phyloP scores from a whole-genome alignment of 352 stramenopile species.

The Phytopythium oedochilum region DNA sequence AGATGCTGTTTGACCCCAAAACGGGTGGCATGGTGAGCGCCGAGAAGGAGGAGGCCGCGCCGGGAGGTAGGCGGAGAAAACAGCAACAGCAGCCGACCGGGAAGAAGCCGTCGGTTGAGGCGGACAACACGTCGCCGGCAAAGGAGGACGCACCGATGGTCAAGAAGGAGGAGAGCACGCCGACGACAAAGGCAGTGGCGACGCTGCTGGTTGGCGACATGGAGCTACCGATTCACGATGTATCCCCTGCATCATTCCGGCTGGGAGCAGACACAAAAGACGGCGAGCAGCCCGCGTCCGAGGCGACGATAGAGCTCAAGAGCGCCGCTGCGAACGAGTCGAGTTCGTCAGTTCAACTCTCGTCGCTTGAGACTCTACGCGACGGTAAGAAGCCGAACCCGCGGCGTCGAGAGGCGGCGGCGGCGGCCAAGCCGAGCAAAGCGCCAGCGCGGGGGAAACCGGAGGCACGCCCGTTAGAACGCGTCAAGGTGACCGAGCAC shows the following conservation, averaged over 20 bases:
- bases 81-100: not conserved
- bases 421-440: not conserved
- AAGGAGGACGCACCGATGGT: not conserved
- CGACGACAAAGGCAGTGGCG: not conserved
- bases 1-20: conserved; percentile 75
- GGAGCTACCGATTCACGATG: conserved; percentile 4
- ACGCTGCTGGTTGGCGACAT: conserved; percentile 6
- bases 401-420: not conserved
- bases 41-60: conserved; percentile 11
- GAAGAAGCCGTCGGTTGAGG: not conserved
- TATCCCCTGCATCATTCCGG: not conserved
- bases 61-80: not conserved
- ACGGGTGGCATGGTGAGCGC: conserved; percentile 51
- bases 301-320: not conserved
- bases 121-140: not conserved
- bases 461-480: not conserved
- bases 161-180: not conserved
- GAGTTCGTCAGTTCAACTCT: not conserved
- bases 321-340: not conserved
- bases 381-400: not conserved
- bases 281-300: not conserved
- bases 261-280: not conserved
- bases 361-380: not conserved
- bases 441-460: not conserved
- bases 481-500: not conserved